Conservation (phyloP, 1,284 basidiomycete species). For the Ganoderma boninense region DNA sequence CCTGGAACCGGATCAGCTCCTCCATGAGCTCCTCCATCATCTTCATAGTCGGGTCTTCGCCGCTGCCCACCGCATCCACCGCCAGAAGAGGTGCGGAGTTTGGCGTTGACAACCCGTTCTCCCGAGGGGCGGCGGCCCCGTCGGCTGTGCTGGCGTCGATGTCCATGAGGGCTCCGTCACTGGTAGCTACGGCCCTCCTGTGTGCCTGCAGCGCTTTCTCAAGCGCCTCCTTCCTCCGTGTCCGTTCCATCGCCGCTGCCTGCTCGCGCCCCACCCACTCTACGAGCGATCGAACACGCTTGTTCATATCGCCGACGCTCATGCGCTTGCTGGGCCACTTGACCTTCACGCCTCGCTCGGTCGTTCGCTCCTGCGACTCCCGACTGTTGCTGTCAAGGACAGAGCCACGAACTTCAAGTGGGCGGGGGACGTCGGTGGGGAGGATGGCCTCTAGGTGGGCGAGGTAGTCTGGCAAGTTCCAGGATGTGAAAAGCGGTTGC, state of each 20-base stretch:
- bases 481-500: conserved; percentile 80
- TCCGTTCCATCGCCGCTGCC: conserved; percentile 76
- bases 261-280: conserved; percentile 94
- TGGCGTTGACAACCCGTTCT: conserved; percentile 26
- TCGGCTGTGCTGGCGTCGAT: conserved; percentile 20
- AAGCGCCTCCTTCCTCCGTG: conserved; percentile 72
- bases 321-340: conserved; percentile 95
- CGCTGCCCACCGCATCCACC: conserved; percentile 4
- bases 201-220: conserved; percentile 57
- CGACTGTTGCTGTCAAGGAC: conserved; percentile 46
- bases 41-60: conserved; percentile 61
- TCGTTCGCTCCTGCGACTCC: conserved; percentile 60
- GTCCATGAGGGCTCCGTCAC: conserved; percentile 26
- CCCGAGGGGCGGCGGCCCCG: conserved; percentile 33
- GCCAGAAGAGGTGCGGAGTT: conserved; percentile 10
- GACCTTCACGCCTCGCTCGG: conserved; percentile 91
- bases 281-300: conserved; percentile 89
- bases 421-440: conserved; percentile 77
- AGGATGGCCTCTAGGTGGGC: conserved; percentile 88
- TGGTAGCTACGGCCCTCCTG: conserved; percentile 17
- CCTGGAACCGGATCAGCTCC: conserved; percentile 88
- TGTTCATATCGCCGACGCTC: conserved; percentile 97
- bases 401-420: conserved; percentile 74
- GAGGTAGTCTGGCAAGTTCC: conserved; percentile 95
- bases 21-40: conserved; percentile 91